Percentiles rank a stretch among this genome's conserved stretches.
phyloP scores from a whole-genome alignment of 1,284 basidiomycete species.

The Cutaneotrichosporon mucoides region DNA sequence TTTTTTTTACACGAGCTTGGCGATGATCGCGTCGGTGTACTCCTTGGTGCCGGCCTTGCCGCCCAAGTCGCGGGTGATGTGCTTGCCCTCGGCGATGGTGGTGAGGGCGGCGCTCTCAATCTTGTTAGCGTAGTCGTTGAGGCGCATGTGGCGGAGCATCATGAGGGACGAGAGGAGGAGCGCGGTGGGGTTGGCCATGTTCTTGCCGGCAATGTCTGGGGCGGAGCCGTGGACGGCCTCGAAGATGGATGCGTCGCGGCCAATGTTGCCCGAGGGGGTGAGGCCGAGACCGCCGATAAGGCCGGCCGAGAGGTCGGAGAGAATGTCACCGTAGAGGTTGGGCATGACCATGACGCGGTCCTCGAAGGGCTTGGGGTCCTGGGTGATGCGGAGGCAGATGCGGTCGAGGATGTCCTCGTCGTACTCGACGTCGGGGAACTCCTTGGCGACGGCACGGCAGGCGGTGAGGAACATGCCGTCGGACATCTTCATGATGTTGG shows the following conservation, averaged over 20 bases:
- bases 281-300: constrained; percentile 97
- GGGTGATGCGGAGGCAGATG: constrained; percentile 71
- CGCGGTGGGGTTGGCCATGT: constrained; percentile 96
- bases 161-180: constrained; percentile 90
- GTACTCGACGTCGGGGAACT: constrained; percentile 87
- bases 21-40: constrained; percentile 82
- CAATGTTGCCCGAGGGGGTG: constrained; percentile 98
- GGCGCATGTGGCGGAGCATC: constrained; percentile 97
- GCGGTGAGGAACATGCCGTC: constrained; percentile 99
- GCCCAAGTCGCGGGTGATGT: constrained; percentile 87
- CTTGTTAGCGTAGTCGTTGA: constrained; percentile 76
- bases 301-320: constrained; percentile 99
- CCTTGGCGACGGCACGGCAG: constrained; percentile 93
- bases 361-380: constrained; percentile 84
- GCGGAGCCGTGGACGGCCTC: constrained; percentile 99
- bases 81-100: constrained; percentile 90
- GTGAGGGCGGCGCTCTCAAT: constrained; percentile 88
- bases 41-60: constrained; percentile 82
- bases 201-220: constrained; percentile 68
- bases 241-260: constrained; percentile 97
- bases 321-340: constrained; percentile 85
- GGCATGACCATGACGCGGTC: constrained; percentile 99
- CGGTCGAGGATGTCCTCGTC: constrained; percentile 98
- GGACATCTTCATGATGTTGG: constrained; percentile 99
- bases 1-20: constrained; percentile 22